Evolutionary conservation across 1,139 yeast genomes (phyloP).

Genomic region (Yamadazyma mexicana): DNA sequence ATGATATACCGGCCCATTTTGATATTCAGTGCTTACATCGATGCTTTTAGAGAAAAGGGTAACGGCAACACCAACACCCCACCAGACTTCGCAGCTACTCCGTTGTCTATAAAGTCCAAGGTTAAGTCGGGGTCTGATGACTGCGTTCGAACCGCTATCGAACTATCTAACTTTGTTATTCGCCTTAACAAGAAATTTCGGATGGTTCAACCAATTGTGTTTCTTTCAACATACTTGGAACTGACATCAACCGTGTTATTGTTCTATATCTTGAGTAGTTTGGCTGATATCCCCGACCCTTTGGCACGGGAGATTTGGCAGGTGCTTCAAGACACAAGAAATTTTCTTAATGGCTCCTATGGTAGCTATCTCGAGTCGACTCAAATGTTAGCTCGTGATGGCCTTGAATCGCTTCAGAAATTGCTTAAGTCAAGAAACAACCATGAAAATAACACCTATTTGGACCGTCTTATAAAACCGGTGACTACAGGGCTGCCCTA

Average conservation of each 20-base stretch:
- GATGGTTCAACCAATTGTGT: conserved; percentile 14
- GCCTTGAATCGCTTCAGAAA: conserved; percentile 10
- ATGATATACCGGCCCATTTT: conserved; percentile 14
- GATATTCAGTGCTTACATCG: conserved; percentile 9
- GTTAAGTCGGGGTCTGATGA: conserved; percentile 11
- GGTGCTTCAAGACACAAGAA: conserved; percentile 12
- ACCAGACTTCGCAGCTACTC: neutral
- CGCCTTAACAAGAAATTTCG: conserved; percentile 11
- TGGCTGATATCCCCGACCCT: conserved; percentile 9
- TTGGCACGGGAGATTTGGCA: conserved; percentile 13
- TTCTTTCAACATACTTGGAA: conserved; percentile 14
- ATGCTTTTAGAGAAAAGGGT: conserved; percentile 1
- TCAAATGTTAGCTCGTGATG: conserved; percentile 13
- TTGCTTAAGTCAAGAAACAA: conserved; percentile 7
- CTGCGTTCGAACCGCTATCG: conserved; percentile 13
- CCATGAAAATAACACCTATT: conserved; percentile 7
- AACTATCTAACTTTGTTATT: conserved; percentile 12
- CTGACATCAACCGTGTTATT: conserved; percentile 15
- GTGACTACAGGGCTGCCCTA: conserved; percentile 6
- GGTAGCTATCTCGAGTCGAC: conserved; percentile 14
- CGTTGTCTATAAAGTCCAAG: conserved; percentile 6
- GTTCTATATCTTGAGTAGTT: conserved; percentile 12
- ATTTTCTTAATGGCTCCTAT: conserved; percentile 14
- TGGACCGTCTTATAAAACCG: conserved; percentile 13
- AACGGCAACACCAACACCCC: neutral